Base-by-base conservation (phyloP, 345 rosid genomes). In the Punica granatum region DNA sequence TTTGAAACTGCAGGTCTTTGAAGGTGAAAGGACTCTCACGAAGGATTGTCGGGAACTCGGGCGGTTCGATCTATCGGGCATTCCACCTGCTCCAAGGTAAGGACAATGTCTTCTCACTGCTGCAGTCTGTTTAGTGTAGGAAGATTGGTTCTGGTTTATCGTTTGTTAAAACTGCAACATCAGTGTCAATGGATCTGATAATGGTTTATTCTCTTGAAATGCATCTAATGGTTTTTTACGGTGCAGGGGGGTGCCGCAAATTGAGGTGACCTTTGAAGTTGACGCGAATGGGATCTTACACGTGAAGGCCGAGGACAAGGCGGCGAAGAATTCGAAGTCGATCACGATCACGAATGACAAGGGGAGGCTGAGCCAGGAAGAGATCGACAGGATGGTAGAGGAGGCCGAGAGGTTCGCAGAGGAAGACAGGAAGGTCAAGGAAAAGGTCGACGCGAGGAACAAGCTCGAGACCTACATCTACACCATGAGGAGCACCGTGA, bases 241-340 rank as follows among this genome's bases (percentile, higher is more conserved):
- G 26, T 76, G 25, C 77, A 81, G 88, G 73, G 89, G 86, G n/a
- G 80, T 82, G 36, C 80, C 86, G 0, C 86, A 85, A 59, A 82
- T 82, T 3, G 71, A 79, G 74, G 84, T 81, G 11, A 83, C 83
- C 12, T 83, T 83, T 14, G 88, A 84, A 73, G 79, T 86, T 0
- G 91, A 80, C 21, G 79, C 74, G 36, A 79, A 84, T 15, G 84
- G 85, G 1, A 82, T 84, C 41, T 44, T 86, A 0, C 74, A 78
- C n/a, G 90, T 84, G 68, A 82, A 67, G 12, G 93, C 89, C 0
- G 84, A 78, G 72, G 94, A 88, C 71, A 85, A 76, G 74, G 83
- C 76, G 11, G 80, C 83, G 1, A 82, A 71, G 79, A 81, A 77
- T 49, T 67, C 82, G 6, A 67, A 79, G 65, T 72, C 81, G 14